These are phyloP conservation scores for Phytopythium aichiense DNA, from an alignment of 352 stramenopile genomes.

Conservation along the genomic window DNA sequence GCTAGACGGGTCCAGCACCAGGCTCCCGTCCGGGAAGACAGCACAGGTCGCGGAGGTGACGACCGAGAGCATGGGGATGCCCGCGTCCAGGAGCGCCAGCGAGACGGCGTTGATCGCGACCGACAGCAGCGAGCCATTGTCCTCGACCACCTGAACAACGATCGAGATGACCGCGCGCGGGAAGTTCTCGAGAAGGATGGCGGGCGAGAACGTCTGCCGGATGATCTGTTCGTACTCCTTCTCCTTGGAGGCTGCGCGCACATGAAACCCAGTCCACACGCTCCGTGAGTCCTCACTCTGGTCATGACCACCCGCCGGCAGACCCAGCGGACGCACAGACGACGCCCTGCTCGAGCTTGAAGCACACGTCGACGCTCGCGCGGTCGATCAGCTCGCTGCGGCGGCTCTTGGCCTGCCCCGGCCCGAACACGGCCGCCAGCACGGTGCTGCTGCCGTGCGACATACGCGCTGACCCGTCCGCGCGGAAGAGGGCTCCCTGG, in stretches of 20 bases:
- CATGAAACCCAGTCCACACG: background rate
- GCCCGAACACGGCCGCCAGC: conserved; percentile 71
- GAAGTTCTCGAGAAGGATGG: conserved; percentile 67
- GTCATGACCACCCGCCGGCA: background rate
- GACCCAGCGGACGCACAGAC: conserved; percentile 37
- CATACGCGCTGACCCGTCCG: conserved; percentile 77
- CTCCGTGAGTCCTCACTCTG: background rate
- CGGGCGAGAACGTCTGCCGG: conserved; percentile 65
- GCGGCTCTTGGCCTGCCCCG: conserved; percentile 68
- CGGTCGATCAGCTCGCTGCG: conserved; percentile 60
- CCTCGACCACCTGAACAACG: conserved; percentile 82
- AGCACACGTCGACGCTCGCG: conserved; percentile 68
- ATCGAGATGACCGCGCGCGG: conserved; percentile 83
- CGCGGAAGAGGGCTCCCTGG: conserved; percentile 72
- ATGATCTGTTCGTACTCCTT: conserved; percentile 86
- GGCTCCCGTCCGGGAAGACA: conserved; percentile 51
- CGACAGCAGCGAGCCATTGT: conserved; percentile 76
- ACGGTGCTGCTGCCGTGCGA: conserved; percentile 70
- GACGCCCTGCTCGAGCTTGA: conserved; percentile 77
- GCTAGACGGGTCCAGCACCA: conserved; percentile 67
- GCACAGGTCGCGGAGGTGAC: conserved; percentile 70
- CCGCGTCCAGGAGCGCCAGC: conserved; percentile 74
- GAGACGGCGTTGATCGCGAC: conserved; percentile 78
- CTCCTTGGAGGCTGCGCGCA: conserved; percentile 57
- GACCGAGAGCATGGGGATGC: conserved; percentile 67